Evolutionary conservation across 139 green algal species (phyloP).

Genomic region (Closterium sp.): DNA sequence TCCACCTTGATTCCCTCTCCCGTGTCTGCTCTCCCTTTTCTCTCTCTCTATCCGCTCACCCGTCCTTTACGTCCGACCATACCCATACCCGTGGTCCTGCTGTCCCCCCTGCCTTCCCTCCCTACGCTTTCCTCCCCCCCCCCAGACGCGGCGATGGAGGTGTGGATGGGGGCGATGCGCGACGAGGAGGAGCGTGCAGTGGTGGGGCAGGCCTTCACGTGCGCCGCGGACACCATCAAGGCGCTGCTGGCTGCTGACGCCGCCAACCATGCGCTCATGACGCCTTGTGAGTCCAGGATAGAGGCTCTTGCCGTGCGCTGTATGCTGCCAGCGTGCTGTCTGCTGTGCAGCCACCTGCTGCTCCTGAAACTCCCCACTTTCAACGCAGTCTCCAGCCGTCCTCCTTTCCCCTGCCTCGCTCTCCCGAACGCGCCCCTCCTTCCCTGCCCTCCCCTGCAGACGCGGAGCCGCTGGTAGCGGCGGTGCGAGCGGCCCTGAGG

Average conservation of each 20-base stretch:
- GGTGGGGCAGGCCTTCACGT: slow-evolving; percentile 45
- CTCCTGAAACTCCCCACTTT: background rate
- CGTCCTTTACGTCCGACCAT: background rate
- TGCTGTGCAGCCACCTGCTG: background rate
- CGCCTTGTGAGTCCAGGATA: background rate
- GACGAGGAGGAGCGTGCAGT: slow-evolving; percentile 56
- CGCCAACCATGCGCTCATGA: background rate
- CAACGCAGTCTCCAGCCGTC: background rate
- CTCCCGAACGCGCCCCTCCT: too few species aligned
- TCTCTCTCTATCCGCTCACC: background rate
- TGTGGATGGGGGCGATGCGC: slow-evolving; percentile 45
- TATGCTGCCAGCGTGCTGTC: background rate
- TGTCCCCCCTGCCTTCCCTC: background rate
- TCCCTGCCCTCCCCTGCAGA: background rate
- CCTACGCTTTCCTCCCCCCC: background rate
- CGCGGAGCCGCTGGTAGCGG: background rate
- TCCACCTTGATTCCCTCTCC: background rate
- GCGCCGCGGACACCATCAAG: background rate
- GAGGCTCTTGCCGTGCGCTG: background rate
- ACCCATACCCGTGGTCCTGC: background rate
- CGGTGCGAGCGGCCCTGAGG: slow-evolving; percentile 45
- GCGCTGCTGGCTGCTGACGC: background rate
- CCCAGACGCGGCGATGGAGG: slow-evolving; percentile 34
- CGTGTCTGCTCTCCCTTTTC: background rate
- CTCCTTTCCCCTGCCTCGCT: too few species aligned